Conservation (phyloP, 345 rosid genomes). For the Zanthoxylum bungeanum region DNA sequence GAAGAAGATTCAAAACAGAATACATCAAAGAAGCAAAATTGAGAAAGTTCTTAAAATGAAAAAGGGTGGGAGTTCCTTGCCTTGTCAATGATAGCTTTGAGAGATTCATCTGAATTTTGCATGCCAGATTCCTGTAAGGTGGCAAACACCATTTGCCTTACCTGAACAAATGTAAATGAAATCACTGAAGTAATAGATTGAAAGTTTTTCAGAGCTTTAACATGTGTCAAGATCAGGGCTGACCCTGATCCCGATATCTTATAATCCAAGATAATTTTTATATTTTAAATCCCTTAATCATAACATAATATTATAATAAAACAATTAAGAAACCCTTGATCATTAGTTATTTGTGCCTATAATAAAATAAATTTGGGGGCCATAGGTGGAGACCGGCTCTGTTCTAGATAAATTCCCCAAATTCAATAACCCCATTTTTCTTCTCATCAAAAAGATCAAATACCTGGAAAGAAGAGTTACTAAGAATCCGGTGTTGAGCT, state of each 20-base stretch:
- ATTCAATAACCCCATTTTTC: slow-evolving; percentile 35
- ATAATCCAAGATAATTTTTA: no score
- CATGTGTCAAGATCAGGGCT: no score
- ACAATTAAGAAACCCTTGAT: no score
- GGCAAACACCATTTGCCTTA: slow-evolving; percentile 37
- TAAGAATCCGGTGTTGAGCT: no score
- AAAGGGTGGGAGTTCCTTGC: background rate
- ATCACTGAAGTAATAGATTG: background rate
- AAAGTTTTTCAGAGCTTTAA: background rate
- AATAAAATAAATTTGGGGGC: no score
- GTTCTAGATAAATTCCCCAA: slow-evolving; percentile 43
- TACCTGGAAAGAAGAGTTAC: slow-evolving; percentile 18
- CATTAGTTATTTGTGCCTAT: no score
- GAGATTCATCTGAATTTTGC: slow-evolving; percentile 21
- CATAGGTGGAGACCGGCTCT: no score
- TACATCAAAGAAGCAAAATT: background rate
- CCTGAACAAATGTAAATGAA: slow-evolving; percentile 21
- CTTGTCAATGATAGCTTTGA: slow-evolving; percentile 28
- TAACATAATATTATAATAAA: no score
- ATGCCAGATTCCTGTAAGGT: slow-evolving; percentile 24
- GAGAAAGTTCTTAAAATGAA: background rate
- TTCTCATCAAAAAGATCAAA: slow-evolving; percentile 38
- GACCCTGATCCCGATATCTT: no score
- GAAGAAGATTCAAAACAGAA: background rate
- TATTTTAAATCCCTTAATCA: no score